Evolutionary conservation across 2,329 filamentous ascomycete genomes (phyloP).

Genomic region (Aspergillus brunneoviolaceus): DNA sequence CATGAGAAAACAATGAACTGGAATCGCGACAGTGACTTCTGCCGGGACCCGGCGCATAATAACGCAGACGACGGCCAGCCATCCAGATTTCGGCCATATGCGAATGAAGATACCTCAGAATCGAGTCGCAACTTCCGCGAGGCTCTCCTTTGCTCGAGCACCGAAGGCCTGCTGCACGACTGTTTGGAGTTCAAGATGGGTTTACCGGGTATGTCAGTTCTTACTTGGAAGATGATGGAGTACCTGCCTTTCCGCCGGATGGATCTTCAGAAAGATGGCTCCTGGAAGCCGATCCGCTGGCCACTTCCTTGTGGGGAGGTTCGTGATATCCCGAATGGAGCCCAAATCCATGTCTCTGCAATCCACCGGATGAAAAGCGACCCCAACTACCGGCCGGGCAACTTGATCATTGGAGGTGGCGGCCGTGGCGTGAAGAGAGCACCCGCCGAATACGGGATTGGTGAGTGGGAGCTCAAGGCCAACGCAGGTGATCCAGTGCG

Average conservation of each 20-base stretch:
- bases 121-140: slow-evolving; percentile 52
- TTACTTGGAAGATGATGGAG: slow-evolving; percentile 76
- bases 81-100: slow-evolving; percentile 8
- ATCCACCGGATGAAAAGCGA: slow-evolving; percentile 69
- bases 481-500: slow-evolving; percentile 67
- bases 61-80: slow-evolving; percentile 10
- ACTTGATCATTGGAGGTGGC: slow-evolving; percentile 76
- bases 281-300: slow-evolving; percentile 79
- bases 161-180: slow-evolving; percentile 63
- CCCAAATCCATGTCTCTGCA: slow-evolving; percentile 71
- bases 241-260: slow-evolving; percentile 78
- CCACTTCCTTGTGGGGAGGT: slow-evolving; percentile 75
- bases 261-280: slow-evolving; percentile 70
- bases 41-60: slow-evolving; percentile 17
- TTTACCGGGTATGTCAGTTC: slow-evolving; percentile 54
- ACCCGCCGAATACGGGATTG: slow-evolving; percentile 63
- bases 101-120: slow-evolving; percentile 25
- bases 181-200: slow-evolving; percentile 66
- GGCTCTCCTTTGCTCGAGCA: slow-evolving; percentile 58
- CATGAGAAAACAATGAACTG: slow-evolving; percentile 21
- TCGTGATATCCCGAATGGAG: slow-evolving; percentile 70
- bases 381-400: slow-evolving; percentile 68
- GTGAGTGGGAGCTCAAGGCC: slow-evolving; percentile 68
- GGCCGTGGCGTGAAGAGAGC: slow-evolving; percentile 67
- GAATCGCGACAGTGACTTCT: slow-evolving; percentile 15